Evolutionary conservation across 2,329 filamentous ascomycete genomes (phyloP).

Genomic region (Trichoderma sp.): DNA sequence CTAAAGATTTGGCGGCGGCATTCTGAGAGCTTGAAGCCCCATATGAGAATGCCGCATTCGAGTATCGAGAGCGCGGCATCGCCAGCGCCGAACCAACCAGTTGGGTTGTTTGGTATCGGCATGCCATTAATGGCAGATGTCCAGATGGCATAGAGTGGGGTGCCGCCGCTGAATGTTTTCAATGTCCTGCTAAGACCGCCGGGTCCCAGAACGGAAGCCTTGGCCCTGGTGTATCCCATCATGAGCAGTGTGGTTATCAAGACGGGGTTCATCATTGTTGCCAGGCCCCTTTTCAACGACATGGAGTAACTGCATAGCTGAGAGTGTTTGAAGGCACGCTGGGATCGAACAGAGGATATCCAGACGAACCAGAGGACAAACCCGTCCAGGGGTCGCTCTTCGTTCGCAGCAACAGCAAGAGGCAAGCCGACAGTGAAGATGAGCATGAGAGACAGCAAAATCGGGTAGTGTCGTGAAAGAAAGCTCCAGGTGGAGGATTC

Average conservation of each 20-base stretch:
- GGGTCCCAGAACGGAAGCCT: conserved; percentile 39
- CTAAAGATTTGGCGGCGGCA: conserved; percentile 53
- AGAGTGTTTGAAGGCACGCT: conserved; percentile 42
- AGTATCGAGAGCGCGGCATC: conserved; percentile 54
- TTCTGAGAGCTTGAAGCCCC: conserved; percentile 59
- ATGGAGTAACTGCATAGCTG: conserved; percentile 9
- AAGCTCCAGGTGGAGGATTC: conserved; percentile 26
- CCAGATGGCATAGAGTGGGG: conserved; percentile 44
- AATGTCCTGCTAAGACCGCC: conserved; percentile 40
- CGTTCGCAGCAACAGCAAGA: conserved; percentile 39
- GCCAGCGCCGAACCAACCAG: conserved; percentile 50
- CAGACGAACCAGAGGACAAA: conserved; percentile 55
- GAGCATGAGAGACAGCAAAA: conserved; percentile 40
- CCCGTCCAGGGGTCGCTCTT: conserved; percentile 50
- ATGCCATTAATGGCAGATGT: conserved; percentile 31
- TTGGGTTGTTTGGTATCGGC: conserved; percentile 29
- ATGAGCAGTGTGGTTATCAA: conserved; percentile 51
- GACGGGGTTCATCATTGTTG: conserved; percentile 53
- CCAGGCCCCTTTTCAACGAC: conserved; percentile 39
- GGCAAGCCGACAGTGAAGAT: conserved; percentile 49
- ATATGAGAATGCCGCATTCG: conserved; percentile 55
- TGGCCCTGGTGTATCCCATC: conserved; percentile 49
- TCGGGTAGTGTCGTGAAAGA: conserved; percentile 31
- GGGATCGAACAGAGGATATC: conserved; percentile 47
- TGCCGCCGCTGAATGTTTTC: conserved; percentile 41